Base-by-base conservation (phyloP, 441 rosid species). In the Pelargonium myrrhifolium region DNA sequence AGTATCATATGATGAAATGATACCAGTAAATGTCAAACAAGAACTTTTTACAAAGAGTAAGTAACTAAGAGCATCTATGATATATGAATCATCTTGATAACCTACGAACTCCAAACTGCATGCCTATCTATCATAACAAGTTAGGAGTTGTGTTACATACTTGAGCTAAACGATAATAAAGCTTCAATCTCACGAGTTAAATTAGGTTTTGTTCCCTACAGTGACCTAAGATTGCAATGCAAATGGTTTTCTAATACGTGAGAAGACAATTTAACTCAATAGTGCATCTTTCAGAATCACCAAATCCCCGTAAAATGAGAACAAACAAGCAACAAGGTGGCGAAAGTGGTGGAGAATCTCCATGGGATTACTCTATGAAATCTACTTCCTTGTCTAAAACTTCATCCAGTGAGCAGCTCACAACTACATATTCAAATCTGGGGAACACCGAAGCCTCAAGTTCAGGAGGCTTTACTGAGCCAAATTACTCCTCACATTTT, bases 1-100 rank as follows among this genome's bases (percentile, higher is more conserved):
- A 26, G 72, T 83, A 1, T 69, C 72, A 6, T 84, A 82, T 60
- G 86, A 80, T 55, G 89, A 84, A 69, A 83, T 84, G 86, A 71
- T 84, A 70, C 85, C 86, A 20, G 40, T 4, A 11, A 68, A 62
- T n/a, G 77, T 62, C 75, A 62, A 53, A 66, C 64, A 67, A 26
- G 40, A 62, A 53, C 43, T 17, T 14, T 22, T 73, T 11, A 62
- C 70, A 3, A 64, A 18, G 3, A 64, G 85, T 86, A 65, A 70
- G 63, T 58, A 28, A 58, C 62, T 22, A 56, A 56, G 20, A 56
- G 28, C 61, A 20, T 8, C 9, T 1, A 37, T 37, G 40, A 7
- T 37, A 8, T 1, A 37, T 37, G 8, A 37, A 7, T 7, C 40
- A 37, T 37, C 40, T 37, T 37, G 40, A 37, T 37, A 8, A 37